Evolutionary conservation across 2,329 filamentous ascomycete species (phyloP).

Genomic region (Cadophora sp.): DNA sequence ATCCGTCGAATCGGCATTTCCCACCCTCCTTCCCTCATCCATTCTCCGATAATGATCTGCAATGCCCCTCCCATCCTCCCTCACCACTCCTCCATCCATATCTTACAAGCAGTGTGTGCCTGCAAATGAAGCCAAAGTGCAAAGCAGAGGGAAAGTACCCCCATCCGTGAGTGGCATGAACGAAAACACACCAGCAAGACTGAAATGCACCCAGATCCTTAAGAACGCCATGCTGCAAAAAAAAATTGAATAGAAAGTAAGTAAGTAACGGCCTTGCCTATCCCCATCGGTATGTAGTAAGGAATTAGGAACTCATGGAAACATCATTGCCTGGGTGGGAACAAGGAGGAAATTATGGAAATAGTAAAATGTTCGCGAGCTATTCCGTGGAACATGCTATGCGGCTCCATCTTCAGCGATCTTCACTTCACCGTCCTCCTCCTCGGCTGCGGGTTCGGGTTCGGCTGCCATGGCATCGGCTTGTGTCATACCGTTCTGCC

Average conservation of each 20-base stretch:
- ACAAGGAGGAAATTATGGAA: neutral
- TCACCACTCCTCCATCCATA: neutral
- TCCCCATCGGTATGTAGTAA: neutral
- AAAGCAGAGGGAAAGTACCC: neutral
- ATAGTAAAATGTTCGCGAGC: neutral
- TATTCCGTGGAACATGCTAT: neutral
- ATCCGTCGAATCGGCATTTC: neutral
- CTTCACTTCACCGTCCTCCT: conserved; percentile 1
- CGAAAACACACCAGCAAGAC: neutral
- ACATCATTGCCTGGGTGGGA: neutral
- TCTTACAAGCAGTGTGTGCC: conserved; percentile 6
- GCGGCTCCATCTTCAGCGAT: neutral
- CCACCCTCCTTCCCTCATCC: neutral
- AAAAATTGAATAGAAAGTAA: neutral
- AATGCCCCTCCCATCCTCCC: neutral
- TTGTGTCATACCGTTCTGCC: conserved; percentile 60
- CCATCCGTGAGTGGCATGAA: no score
- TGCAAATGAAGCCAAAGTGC: neutral
- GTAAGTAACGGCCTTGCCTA: neutral
- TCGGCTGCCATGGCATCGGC: conserved; percentile 37
- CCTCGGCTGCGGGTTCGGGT: conserved; percentile 15
- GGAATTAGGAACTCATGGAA: neutral
- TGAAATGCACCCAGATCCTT: conserved; percentile 11
- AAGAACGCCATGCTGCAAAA: conserved; percentile 14
- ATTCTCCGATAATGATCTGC: neutral